Evolutionary conservation across 495 filamentous ascomycete species (phyloP).

Genomic region (Penicillium antarcticum): DNA sequence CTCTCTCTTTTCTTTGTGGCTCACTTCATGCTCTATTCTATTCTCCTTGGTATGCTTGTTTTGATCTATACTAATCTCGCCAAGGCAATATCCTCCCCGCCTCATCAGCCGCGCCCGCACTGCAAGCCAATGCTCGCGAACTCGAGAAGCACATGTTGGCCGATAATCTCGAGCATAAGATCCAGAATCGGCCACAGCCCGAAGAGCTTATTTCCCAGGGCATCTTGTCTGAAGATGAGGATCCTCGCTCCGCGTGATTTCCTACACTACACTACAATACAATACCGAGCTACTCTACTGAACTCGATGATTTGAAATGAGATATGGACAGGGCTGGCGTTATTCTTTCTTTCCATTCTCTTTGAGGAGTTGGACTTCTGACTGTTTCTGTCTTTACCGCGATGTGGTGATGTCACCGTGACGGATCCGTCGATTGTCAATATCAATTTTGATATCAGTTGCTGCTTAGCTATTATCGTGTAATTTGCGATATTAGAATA

Average conservation of each 20-base stretch:
- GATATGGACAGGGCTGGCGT: constrained; percentile 2
- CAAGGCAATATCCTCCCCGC: constrained; percentile 77
- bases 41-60: neutral
- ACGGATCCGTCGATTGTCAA: constrained; percentile 8
- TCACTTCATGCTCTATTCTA: neutral
- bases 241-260: constrained; percentile 29
- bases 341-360: neutral
- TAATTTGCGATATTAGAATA: too few relatives aligned
- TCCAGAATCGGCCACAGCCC: constrained; percentile 69
- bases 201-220: constrained; percentile 75
- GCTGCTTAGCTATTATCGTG: too few relatives aligned
- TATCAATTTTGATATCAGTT: neutral
- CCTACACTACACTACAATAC: neutral
- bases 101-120: constrained; percentile 62
- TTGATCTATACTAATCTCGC: constrained; percentile 4
- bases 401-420: constrained; percentile 27
- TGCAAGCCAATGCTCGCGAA: constrained; percentile 75
- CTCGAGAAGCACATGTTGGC: constrained; percentile 81
- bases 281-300: neutral
- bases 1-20: neutral
- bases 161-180: constrained; percentile 78
- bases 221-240: constrained; percentile 63
- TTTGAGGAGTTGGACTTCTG: neutral
- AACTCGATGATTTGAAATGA: neutral
- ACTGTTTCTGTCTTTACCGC: neutral